phyloP scores from a whole-genome alignment of 257 asterid genomes.

The Anisodus tanguticus region DNA sequence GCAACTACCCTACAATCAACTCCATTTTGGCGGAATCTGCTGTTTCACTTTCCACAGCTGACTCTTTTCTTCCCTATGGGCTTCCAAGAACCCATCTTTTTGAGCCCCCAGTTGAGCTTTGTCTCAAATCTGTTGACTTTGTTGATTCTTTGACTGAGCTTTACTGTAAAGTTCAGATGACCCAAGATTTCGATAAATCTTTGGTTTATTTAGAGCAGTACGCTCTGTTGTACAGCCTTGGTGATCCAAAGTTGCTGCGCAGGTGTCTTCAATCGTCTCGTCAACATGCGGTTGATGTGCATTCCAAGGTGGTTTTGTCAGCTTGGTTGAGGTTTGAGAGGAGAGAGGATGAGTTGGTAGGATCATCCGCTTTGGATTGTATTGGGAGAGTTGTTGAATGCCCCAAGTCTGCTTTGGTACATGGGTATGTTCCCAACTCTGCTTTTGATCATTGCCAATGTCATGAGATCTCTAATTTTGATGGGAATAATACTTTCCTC shows the following conservation, averaged over 20 bases:
- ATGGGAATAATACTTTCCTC: background rate
- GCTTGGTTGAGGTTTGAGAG: conserved; percentile 72
- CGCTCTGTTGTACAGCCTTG: conserved; percentile 44
- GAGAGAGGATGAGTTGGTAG: conserved; percentile 59
- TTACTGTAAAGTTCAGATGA: conserved; percentile 34
- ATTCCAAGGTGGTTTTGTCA: conserved; percentile 55
- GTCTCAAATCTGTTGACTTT: conserved; percentile 52
- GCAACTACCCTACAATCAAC: conserved; percentile 41
- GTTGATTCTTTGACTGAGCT: conserved; percentile 52
- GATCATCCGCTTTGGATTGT: conserved; percentile 54
- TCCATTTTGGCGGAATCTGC: conserved; percentile 45
- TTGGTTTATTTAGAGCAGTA: conserved; percentile 50
- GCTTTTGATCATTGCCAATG: conserved; percentile 51
- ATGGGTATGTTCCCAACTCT: conserved; percentile 49
- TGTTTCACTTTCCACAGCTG: conserved; percentile 33
- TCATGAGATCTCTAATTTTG: conserved; percentile 19
- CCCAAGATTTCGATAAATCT: conserved; percentile 40
- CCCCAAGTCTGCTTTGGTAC: conserved; percentile 47
- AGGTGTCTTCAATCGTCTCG: conserved; percentile 57
- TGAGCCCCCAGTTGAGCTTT: conserved; percentile 51
- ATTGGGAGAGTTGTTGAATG: conserved; percentile 59
- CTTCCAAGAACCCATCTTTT: conserved; percentile 46
- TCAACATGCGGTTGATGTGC: conserved; percentile 55
- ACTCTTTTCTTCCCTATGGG: conserved; percentile 52
- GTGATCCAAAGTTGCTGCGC: conserved; percentile 57